These are phyloP conservation scores for Podospora didyma DNA, from an alignment of 495 filamentous ascomycete genomes.

Conservation along the genomic window DNA sequence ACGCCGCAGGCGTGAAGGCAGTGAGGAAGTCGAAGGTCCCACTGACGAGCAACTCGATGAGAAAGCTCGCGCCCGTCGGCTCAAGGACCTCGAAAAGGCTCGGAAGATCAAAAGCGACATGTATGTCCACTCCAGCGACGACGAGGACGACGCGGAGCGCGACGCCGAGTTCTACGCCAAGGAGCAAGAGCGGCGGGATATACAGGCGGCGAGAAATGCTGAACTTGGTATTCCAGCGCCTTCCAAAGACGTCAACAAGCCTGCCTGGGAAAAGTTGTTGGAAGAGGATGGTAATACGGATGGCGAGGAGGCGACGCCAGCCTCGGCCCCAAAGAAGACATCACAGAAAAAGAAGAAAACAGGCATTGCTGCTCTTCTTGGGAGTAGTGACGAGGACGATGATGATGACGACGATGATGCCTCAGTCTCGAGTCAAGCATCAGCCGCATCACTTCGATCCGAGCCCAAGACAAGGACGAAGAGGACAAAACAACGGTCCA, in stretches of 20 bases:
- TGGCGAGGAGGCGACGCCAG: not conserved
- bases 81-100: conserved; percentile 59
- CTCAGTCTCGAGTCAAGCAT: not conserved
- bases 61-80: conserved; percentile 47
- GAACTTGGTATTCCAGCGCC: conserved; percentile 21
- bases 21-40: conserved; percentile 44
- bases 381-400: conserved; percentile 13
- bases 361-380: conserved; percentile 6
- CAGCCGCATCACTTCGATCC: not conserved
- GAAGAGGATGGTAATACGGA: conserved; percentile 5
- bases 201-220: conserved; percentile 26
- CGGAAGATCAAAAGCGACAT: conserved; percentile 78
- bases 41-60: conserved; percentile 39
- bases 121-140: conserved; percentile 74
- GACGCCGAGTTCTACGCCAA: conserved; percentile 63
- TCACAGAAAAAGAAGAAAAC: conserved; percentile 7
- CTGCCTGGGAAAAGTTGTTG: conserved; percentile 15
- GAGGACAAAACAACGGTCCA: conserved; percentile 11
- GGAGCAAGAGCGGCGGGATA: conserved; percentile 58
- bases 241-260: conserved; percentile 4
- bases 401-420: conserved; percentile 5
- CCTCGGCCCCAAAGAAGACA: not conserved
- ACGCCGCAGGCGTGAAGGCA: conserved; percentile 32
- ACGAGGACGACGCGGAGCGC: conserved; percentile 70
- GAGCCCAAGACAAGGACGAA: conserved; percentile 1